A percentile compares a stretch with the other conserved stretches of the same genome.
These are phyloP conservation scores for Batrachochytrium dendrobatidis DNA, from an alignment of 371 early-diverging fungal species.

Conservation along the genomic window DNA sequence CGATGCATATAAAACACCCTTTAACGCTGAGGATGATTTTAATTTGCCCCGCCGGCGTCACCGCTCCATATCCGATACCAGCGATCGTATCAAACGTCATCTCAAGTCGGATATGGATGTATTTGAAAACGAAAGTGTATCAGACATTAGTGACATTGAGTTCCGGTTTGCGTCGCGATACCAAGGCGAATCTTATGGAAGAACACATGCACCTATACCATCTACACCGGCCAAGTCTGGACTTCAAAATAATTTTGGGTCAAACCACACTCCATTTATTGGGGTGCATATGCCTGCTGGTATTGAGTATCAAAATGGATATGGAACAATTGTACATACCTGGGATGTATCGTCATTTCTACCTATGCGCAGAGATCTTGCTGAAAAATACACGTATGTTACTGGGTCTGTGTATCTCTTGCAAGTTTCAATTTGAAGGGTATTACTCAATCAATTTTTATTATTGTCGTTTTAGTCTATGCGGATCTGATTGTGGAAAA, in stretches of 20 bases:
- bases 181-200: not conserved
- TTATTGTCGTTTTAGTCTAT: slow-evolving; percentile 21
- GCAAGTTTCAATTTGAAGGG: slow-evolving; percentile 1
- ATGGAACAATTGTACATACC: slow-evolving; percentile 28
- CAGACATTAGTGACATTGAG: slow-evolving; percentile 6
- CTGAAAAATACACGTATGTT: slow-evolving; percentile 46
- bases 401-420: not conserved
- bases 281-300: too few relatives aligned
- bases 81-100: slow-evolving; percentile 4
- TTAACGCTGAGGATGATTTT: not conserved
- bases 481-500: slow-evolving; percentile 43
- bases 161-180: slow-evolving; percentile 1
- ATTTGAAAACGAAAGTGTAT: slow-evolving; percentile 8
- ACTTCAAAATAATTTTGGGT: too few relatives aligned
- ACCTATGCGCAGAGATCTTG: slow-evolving; percentile 49
- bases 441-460: not conserved
- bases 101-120: slow-evolving; percentile 4
- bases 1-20: slow-evolving; percentile 2
- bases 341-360: slow-evolving; percentile 42
- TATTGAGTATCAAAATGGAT: too few relatives aligned
- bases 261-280: too few relatives aligned
- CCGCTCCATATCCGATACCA: not conserved
- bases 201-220: not conserved
- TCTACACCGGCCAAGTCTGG: too few relatives aligned
- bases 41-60: slow-evolving; percentile 5